Evolutionary conservation across 495 filamentous ascomycete species (phyloP), one percentile per base, ranked within the genome.

Genomic region (Pyronema omphalodes): DNA sequence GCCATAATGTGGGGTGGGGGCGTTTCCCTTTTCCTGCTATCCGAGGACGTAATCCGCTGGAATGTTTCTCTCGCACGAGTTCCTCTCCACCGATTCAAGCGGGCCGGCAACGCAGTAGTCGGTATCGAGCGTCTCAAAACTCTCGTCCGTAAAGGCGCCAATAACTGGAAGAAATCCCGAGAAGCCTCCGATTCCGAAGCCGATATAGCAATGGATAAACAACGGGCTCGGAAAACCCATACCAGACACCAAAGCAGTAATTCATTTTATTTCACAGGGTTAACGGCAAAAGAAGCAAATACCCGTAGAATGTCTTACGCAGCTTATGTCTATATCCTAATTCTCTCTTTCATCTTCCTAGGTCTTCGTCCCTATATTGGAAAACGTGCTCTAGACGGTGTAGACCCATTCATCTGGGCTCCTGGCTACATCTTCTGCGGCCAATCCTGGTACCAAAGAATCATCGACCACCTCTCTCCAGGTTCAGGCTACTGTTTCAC

Each of bases 361-460:
- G 81, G 79, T 1, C 74, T 96, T 45, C 77, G 86, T 18, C 70
- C 67, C 7, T 83, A 86, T 55, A 74, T 96, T 45, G 66, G 71
- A 39, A 67, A 69, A 46, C 69, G 72, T 33, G 88, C 86, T 15
- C 71, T 98, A 3, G 63, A 76, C 19, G 79, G 77, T 40, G 62
- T 76, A 41, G 91, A 98, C 58, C 88, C 91, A 0, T 75, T 98
- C 35, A 84, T 88, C 0, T 98, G 91, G 91, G 88, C 87, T 0
- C 66, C 94, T 3, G 81, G 83, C 1, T 98, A 98, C 66, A 67
- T 95, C 17, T 76, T 96, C 56, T 88, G 93, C 11, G 85, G 94
- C 59, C 62, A 89, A 7, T 72, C 73, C 0, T 68, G 67, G 58
- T 83, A 65, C 40, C 58, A 61, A n/a, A 49, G 46, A 4, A 36